phyloP scores from a whole-genome alignment of 129 eudicot species.

The Tagetes erecta region DNA sequence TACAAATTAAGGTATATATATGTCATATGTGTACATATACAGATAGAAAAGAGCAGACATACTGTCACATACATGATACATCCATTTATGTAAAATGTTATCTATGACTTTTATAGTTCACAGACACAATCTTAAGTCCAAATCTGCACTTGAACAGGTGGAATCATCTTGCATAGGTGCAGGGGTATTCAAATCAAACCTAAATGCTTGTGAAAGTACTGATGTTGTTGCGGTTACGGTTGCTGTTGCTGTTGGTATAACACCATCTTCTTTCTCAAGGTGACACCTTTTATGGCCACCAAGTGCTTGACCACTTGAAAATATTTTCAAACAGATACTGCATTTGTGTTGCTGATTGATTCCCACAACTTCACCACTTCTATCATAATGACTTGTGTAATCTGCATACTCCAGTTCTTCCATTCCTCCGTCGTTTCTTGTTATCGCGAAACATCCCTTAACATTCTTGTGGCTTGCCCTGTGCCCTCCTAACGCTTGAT shows the following conservation, averaged over 20 bases:
- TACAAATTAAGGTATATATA: conserved; percentile 26
- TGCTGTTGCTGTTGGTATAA: conserved; percentile 17
- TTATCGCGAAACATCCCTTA: conserved; percentile 65
- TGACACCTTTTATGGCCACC: conserved; percentile 80
- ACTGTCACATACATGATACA: background rate
- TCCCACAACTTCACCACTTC: conserved; percentile 22
- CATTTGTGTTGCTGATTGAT: conserved; percentile 50
- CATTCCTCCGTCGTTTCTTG: conserved; percentile 24
- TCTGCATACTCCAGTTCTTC: conserved; percentile 21
- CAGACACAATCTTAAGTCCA: conserved; percentile 35
- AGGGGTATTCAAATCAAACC: conserved; percentile 34
- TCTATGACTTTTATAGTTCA: conserved; percentile 12
- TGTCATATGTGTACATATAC: background rate
- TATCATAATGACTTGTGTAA: conserved; percentile 7
- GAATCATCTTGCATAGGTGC: conserved; percentile 28
- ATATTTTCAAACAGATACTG: conserved; percentile 51
- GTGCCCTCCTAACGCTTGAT: conserved; percentile 94
- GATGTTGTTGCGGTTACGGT: conserved; percentile 10
- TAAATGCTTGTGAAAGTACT: conserved; percentile 10
- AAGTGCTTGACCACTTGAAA: conserved; percentile 68
- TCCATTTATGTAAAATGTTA: conserved; percentile 19
- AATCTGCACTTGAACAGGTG: conserved; percentile 28
- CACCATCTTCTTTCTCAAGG: conserved; percentile 43
- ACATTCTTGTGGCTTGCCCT: conserved; percentile 88
- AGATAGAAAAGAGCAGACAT: background rate